Evolutionary conservation across 2,329 filamentous ascomycete species (phyloP), one percentile per base, ranked within the genome.

Genomic region (Clonostachys solani): DNA sequence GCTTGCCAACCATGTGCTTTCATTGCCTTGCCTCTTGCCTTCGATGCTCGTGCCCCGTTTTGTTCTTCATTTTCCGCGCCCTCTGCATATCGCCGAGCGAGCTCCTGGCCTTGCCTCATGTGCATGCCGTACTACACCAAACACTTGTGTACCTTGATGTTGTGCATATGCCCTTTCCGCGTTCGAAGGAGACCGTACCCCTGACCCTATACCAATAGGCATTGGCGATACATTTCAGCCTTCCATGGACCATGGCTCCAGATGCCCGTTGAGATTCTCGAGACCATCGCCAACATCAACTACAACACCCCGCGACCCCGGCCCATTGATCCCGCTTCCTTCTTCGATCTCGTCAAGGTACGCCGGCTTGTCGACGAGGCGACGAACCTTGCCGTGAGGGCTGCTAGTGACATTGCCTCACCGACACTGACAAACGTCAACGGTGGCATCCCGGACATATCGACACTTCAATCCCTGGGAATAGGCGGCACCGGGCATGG

Each of bases 211-310:
- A 4, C 23, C 23, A 29, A 29, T 18, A 92, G 89, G 64, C 87
- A 92, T 69, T 92, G 88, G 89, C 80, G 84, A 53, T 89, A 90
- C 64, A 91, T 94, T 49, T 91, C 87, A 18, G 87, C 84, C 29
- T 94, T 89, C 60, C 85, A 92, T 60, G 89, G 89, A 19, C 84
- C 87, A 55, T 94, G 89, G 89, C 79, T 92, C 13, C 85, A 90
- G 64, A 74, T 92, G 48, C 86, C 88, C 17, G 79, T 83, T 52
- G 88, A 92, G 65, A 80, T 91, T 48, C 83, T 95, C 66, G 86
- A 92, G 63, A 83, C 80, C 44, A 78, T 94, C 44, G 88, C 88
- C 47, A 83, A 89, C 68, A 83, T 82, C 63, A 94, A 92, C 68
- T 92, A 86, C 70, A 84, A 86, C 53, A 83, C 86, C 54, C 85